Evolutionary conservation across 768 basidiomycete species (phyloP).

Genomic region (Lentinula guzmanii): DNA sequence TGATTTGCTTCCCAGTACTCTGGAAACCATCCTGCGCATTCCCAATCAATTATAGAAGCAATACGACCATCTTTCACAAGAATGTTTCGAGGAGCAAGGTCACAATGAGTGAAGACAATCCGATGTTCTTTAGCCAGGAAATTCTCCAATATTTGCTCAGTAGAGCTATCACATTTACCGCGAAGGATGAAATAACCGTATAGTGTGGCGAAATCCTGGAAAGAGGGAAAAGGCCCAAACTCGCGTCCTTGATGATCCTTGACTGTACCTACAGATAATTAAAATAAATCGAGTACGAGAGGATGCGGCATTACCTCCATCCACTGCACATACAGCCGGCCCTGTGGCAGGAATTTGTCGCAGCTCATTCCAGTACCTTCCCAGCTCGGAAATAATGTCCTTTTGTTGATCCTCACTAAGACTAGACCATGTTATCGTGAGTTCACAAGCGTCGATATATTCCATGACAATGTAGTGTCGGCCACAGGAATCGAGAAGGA

Average conservation of each 20-base stretch:
- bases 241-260: not conserved
- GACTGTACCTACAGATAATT: not conserved
- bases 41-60: conserved; percentile 22
- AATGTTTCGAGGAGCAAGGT: conserved; percentile 31
- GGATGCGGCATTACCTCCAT: too few relatives aligned
- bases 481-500: not conserved
- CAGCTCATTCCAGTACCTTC: not conserved
- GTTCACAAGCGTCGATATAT: not conserved
- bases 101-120: conserved; percentile 26
- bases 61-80: conserved; percentile 17
- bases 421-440: not conserved
- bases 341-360: not conserved
- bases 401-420: not conserved
- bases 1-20: conserved; percentile 19
- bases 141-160: not conserved
- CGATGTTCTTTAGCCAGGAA: not conserved
- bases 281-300: not conserved
- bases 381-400: not conserved
- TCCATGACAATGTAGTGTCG: not conserved
- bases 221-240: not conserved
- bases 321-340: not conserved
- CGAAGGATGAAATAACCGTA: not conserved
- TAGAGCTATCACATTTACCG: not conserved
- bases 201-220: not conserved
- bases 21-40: conserved; percentile 19